phyloP scores from a whole-genome alignment of 306 rosid species.

The Hippophae rhamnoides region DNA sequence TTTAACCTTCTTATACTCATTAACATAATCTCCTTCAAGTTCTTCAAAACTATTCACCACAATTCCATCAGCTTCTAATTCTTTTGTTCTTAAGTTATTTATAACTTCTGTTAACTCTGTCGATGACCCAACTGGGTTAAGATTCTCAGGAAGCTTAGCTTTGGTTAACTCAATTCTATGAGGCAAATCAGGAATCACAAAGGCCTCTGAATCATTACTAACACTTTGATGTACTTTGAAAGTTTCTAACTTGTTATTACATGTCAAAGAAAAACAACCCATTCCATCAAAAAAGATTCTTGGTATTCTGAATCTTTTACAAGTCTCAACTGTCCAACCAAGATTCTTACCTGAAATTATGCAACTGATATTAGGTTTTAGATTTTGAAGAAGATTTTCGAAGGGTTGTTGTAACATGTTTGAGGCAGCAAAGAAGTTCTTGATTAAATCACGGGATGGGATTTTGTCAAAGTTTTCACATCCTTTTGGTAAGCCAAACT shows the following conservation, averaged over 20 bases:
- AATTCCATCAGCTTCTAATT: constrained; percentile 18
- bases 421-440: constrained; percentile 10
- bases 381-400: no score
- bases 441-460: constrained; percentile 1
- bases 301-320: no score
- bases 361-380: no score
- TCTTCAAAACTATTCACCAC: constrained; percentile 24
- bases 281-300: no score
- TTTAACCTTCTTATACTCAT: constrained; percentile 11
- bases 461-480: constrained; percentile 21
- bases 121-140: no score
- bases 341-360: no score
- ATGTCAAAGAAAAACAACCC: no score
- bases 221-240: neutral
- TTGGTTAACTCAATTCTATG: constrained; percentile 13
- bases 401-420: neutral
- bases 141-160: neutral
- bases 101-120: constrained; percentile 2
- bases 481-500: constrained; percentile 20
- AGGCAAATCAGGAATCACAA: constrained; percentile 21
- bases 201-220: neutral
- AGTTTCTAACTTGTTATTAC: constrained; percentile 2
- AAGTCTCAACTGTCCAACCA: no score
- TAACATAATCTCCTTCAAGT: constrained; percentile 18
- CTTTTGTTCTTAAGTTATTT: constrained; percentile 9